Conservation (phyloP, 345 rosid genomes). For the Isatis tinctoria region DNA sequence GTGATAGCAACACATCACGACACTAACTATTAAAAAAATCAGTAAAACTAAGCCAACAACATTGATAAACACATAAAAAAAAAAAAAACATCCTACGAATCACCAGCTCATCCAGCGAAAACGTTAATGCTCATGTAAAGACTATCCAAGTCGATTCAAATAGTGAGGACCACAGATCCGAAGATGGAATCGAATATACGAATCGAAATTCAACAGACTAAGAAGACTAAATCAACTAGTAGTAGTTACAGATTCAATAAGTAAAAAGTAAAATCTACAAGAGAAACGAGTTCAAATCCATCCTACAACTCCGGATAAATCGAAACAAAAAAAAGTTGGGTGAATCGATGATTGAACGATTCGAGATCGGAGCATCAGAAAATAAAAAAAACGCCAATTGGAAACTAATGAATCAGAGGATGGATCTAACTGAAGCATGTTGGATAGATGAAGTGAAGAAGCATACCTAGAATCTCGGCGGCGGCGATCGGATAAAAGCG, state of each 20-base stretch:
- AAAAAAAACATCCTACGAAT: not conserved
- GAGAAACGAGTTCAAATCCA: slow-evolving; percentile 13
- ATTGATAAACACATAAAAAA: too few relatives aligned
- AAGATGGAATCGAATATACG: not conserved
- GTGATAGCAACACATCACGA: too few relatives aligned
- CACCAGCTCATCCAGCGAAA: too few relatives aligned
- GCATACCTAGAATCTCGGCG: slow-evolving; percentile 26
- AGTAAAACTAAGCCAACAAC: too few relatives aligned
- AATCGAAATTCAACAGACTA: slow-evolving; percentile 12
- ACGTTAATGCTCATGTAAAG: not conserved
- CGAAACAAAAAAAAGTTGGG: not conserved
- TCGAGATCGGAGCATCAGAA: slow-evolving; percentile 6
- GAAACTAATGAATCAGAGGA: slow-evolving; percentile 1
- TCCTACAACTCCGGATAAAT: not conserved
- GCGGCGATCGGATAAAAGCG: slow-evolving; percentile 27
- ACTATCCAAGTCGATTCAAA: not conserved
- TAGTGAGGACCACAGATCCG: slow-evolving; percentile 14
- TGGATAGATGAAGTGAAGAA: slow-evolving; percentile 1
- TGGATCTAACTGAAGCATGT: not conserved
- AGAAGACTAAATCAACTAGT: not conserved
- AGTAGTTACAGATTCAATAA: not conserved
- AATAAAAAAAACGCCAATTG: not conserved
- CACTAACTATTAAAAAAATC: too few relatives aligned
- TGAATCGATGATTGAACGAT: slow-evolving; percentile 6
- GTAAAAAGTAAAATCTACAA: not conserved